Base-by-base conservation (phyloP, 2,329 filamentous ascomycete species). In the Calonectria henricotiae region DNA sequence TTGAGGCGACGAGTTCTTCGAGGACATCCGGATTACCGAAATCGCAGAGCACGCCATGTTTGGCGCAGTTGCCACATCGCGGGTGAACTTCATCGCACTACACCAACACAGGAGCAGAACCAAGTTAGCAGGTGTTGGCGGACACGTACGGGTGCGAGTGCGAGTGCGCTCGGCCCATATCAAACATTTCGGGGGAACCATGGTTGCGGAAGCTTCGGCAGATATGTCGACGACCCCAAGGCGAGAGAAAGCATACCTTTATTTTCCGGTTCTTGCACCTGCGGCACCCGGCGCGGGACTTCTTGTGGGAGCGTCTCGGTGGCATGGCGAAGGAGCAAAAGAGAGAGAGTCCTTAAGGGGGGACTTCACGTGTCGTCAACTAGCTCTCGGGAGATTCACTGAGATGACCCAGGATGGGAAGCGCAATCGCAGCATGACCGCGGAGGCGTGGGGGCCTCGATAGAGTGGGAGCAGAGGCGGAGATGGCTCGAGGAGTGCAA, bases 181-280 rank as follows among this genome's bases (percentile, higher is more conserved):
- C 32, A 67, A 46, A 51, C 47, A 68, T 44, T 58, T 65, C 35
- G 67, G 30, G 43, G n/a, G 6, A 46, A 23, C 12, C 35, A 39
- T 23, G 32, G 3, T 37, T 61, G 55, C 67, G 64, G 62, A 66
- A 49, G 49, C 25, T 30, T 54, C 62, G 67, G 67, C 43, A 65
- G 27, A 54, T 25, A 20, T 43, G 51, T 62, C 51, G 23, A 32
- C 37, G 8, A 37, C 27, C n/a, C 55, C 39, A 8, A 15, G 39
- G 9, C 20, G 44, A 41, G 49, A 27, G 46, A 44, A 47, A 37
- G 65, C 77, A 60, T 81, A 91, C 90, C 88, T 93, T 93, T 78
- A 93, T 92, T 81, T 93, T 93, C 71, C 91, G 85, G 66, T 85
- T 84, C 82, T 93, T 93, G 81, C 91, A 93, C 69, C 89, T 84